Evolutionary conservation across 371 early-diverging fungal genomes (phyloP).

Genomic region (Mucor plumbeus): DNA sequence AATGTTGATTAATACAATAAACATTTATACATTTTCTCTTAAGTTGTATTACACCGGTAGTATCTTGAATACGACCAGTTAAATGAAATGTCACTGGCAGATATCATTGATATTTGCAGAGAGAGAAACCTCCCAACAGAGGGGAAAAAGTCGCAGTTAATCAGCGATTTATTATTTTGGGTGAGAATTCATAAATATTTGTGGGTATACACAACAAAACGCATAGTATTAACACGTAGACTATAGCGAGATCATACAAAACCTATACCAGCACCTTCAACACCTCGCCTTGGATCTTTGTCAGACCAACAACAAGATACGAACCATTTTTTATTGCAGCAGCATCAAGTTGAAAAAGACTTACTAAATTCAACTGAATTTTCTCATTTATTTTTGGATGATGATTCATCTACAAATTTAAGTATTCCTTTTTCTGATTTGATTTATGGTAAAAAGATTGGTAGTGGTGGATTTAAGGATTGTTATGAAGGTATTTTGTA

Average conservation of each 20-base stretch:
- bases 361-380: conserved; percentile 60
- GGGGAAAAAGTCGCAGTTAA: conserved; percentile 66
- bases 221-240: neutral
- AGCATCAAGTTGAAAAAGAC: conserved; percentile 27
- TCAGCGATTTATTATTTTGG: conserved; percentile 67
- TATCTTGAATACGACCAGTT: conserved; percentile 11
- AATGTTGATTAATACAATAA: neutral
- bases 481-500: conserved; percentile 60
- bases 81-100: conserved; percentile 55
- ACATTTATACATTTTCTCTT: neutral
- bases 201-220: neutral
- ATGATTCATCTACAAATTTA: conserved; percentile 33
- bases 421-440: conserved; percentile 69
- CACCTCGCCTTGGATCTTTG: conserved; percentile 57
- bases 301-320: conserved; percentile 11
- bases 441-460: conserved; percentile 66
- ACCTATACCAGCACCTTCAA: conserved; percentile 75
- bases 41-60: neutral
- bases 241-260: conserved; percentile 64
- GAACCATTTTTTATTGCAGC: conserved; percentile 25
- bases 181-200: conserved; percentile 33
- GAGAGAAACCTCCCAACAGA: conserved; percentile 64
- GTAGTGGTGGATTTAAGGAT: conserved; percentile 83
- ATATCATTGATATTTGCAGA: conserved; percentile 75
- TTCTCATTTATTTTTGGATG: conserved; percentile 56